Evolutionary conservation across 2,329 filamentous ascomycete genomes (phyloP), one percentile per base, ranked within the genome.

Genomic region (Tolypocladium sp.): DNA sequence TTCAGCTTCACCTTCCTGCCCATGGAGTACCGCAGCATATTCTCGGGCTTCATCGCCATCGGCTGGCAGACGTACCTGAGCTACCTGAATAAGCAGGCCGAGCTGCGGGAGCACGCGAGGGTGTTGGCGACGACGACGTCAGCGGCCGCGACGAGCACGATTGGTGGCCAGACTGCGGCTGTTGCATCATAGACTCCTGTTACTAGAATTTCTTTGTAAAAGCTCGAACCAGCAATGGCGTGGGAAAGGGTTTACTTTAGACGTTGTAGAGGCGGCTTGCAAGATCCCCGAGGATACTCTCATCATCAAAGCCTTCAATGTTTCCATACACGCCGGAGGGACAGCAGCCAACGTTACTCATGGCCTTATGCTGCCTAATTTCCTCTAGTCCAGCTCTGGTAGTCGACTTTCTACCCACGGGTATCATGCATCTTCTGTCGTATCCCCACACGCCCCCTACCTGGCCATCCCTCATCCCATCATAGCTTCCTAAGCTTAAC

Each of bases 51-150:
- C 8, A 82, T 96, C 63, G 90, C 91, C 1, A 88, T 96, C 57
- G 90, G 89, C 0, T 97, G 92, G 92, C 92, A 96, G 81, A 92
- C 91, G 1, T 97, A 96, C 78, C 69, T 97, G 66, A 90, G 87
- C 65, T 89, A 86, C 72, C 73, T 96, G 68, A 96, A 96, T 67
- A 82, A 88, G 67, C 77, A 78, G 62, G 90, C 90, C 2, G 90
- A 91, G 71, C 70, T 62, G 51, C 52, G 55, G 51, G 63, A 64
- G 46, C 59, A 58, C 8, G 58, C 49, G 20, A 35, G n/a, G 49
- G 17, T 9, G 9, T 2, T 52, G 49, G 27, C 49, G 46, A 20
- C 46, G 27, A 8, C 27, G 25, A 17, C 13, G 46, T 4, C 15
- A 4, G 46, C 27, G 27, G 27, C 27, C 17, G 8, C 20, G 30